Evolutionary conservation across 2,329 filamentous ascomycete genomes (phyloP), one percentile per base, ranked within the genome.

Genomic region (Alternaria longipes): DNA sequence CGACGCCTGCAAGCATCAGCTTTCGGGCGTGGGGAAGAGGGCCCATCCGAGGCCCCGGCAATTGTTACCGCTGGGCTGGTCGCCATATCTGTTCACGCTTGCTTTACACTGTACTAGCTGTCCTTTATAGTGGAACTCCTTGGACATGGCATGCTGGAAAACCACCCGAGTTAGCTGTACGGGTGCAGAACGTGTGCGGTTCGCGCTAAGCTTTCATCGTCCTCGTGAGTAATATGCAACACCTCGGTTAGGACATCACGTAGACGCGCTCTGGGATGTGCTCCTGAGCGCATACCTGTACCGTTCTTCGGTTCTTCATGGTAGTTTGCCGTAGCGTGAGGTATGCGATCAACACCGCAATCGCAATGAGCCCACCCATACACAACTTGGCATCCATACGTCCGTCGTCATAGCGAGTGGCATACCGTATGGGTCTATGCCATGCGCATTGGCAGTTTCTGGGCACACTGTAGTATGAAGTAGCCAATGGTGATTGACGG

Each of bases 1-100:
- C 59, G 58, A 59, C 52, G 28, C 53, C 8, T 53, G 42, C 45
- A 60, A 53, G 44, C 54, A 45, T 56, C 34, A 51, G 44, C 16
- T 46, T 44, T 65, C 64, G 64, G 64, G 28, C 63, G 58, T 67
- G 64, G 58, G 64, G 64, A 67, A 63, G 54, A 41, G 26, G 47
- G 16, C 49, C 53, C 45, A 45, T 56, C 59, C 54, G 59, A 59
- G 54, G 57, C 54, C 60, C 59, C 64, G 64, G 64, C 64, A 65
- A 65, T 64, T 60, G 24, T 36, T 59, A 47, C 58, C 54, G 20
- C 22, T 41, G 58, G 34, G n/a, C 32, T 60, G 54, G 55, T 38
- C 34, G 44, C 49, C 22, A 56, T 52, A 8, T 32, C 36, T 47
- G 52, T 54, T 32, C 54, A 24, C 34, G 34, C 22, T 38, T 52